phyloP scores from a whole-genome alignment of 306 rosid genomes.

The Fragaria iinumae region DNA sequence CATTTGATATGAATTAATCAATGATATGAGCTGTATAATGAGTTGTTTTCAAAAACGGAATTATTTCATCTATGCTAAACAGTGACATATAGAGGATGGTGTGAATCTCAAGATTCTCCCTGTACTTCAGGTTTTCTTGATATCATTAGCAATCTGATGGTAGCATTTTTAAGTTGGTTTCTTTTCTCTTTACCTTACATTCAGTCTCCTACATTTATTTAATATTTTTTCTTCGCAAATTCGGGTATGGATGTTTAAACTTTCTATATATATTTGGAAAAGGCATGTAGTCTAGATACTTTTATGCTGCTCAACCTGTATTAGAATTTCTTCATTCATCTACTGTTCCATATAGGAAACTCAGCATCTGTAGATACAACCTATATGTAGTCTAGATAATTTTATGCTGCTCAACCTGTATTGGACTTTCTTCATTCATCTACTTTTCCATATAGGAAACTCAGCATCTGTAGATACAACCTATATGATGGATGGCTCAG shows the following conservation, averaged over 20 bases:
- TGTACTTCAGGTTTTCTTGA: neutral
- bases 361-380: conserved; percentile 42
- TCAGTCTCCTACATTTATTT: neutral
- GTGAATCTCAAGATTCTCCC: neutral
- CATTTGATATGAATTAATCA: neutral
- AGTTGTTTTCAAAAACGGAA: neutral
- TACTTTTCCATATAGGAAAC: conserved; percentile 41
- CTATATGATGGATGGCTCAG: conserved; percentile 50
- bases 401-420: conserved; percentile 19
- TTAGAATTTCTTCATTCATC: conserved; percentile 24
- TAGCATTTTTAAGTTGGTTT: neutral
- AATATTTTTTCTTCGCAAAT: neutral
- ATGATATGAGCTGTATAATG: neutral
- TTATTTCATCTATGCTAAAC: neutral
- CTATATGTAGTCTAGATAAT: conserved; percentile 27
- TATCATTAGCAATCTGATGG: conserved; percentile 4
- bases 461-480: conserved; percentile 42
- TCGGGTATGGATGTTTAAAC: neutral
- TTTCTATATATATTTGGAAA: neutral
- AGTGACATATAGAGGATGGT: neutral
- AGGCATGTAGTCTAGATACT: neutral
- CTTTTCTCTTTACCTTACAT: neutral
- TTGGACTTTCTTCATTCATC: conserved; percentile 24
- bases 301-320: conserved; percentile 19
- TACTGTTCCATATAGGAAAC: conserved; percentile 41